phyloP scores from a whole-genome alignment of 176 grass and related monocot genomes.

The Oryza brachyantha region DNA sequence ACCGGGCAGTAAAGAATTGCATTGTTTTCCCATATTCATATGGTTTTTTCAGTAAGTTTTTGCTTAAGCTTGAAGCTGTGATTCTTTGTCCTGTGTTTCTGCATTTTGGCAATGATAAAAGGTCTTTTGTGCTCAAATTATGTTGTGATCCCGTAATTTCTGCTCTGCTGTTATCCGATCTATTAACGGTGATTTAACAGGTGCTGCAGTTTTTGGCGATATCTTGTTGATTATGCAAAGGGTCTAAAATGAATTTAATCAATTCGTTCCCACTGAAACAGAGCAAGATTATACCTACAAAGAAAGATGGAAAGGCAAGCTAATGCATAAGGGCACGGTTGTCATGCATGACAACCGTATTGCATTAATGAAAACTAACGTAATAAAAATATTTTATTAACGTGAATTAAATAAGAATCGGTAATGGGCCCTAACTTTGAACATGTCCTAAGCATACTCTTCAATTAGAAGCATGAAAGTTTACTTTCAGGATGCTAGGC shows the following conservation, averaged over 20 bases:
- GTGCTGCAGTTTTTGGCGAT: background rate
- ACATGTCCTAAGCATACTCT: too few species aligned
- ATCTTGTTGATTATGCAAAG: background rate
- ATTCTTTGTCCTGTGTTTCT: background rate
- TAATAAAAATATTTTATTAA: too few species aligned
- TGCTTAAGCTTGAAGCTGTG: background rate
- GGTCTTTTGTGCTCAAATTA: background rate
- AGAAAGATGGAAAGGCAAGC: background rate
- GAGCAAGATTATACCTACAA: background rate
- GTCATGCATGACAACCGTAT: too few species aligned
- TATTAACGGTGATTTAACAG: background rate
- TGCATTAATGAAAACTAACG: too few species aligned
- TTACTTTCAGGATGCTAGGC: background rate
- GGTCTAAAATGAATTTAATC: too few species aligned
- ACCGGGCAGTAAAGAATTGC: slow-evolving; percentile 31
- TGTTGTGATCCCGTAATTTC: background rate
- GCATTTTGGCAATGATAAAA: background rate
- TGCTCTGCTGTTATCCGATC: background rate
- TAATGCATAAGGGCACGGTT: too few species aligned
- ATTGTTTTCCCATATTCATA: background rate
- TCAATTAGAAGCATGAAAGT: background rate
- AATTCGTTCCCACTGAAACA: background rate
- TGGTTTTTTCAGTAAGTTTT: background rate
- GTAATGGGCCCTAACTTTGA: too few species aligned
- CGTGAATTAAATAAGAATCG: too few species aligned